Evolutionary conservation across 495 filamentous ascomycete genomes (phyloP).

Genomic region (Penicillium mononematosum): DNA sequence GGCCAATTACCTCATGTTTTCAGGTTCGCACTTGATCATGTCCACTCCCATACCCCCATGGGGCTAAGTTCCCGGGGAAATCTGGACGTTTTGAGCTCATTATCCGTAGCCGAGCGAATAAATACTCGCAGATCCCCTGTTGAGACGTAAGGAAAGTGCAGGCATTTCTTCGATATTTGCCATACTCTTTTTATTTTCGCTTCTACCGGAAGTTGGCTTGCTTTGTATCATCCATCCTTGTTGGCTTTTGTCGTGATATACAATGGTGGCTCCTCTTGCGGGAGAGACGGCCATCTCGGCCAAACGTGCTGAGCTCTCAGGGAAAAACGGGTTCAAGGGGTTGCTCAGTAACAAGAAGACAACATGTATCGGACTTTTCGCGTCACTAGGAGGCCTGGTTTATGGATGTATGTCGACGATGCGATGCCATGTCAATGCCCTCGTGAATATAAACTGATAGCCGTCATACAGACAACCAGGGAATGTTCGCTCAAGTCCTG

Average conservation of each 20-base stretch:
- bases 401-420: conserved; percentile 34
- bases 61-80: conserved; percentile 17
- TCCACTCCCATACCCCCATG: conserved; percentile 9
- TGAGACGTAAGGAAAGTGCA: not conserved
- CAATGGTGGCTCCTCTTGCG: conserved; percentile 19
- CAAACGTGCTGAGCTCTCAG: conserved; percentile 39
- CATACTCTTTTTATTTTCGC: not conserved
- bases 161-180: not conserved
- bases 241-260: not conserved
- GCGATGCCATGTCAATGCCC: not conserved
- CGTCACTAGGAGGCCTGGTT: conserved; percentile 38
- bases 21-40: not conserved
- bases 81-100: not conserved
- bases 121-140: conserved; percentile 20
- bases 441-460: not conserved
- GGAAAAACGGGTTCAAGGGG: conserved; percentile 29
- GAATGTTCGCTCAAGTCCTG: conserved; percentile 41
- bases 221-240: not conserved
- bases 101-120: conserved; percentile 10
- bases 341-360: conserved; percentile 37
- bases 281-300: conserved; percentile 32
- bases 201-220: not conserved
- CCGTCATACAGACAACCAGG: conserved; percentile 33
- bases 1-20: not conserved
- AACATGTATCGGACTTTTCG: conserved; percentile 35